Base-by-base conservation (phyloP, 352 stramenopile species). In the Salisapilia sapeloensis region DNA sequence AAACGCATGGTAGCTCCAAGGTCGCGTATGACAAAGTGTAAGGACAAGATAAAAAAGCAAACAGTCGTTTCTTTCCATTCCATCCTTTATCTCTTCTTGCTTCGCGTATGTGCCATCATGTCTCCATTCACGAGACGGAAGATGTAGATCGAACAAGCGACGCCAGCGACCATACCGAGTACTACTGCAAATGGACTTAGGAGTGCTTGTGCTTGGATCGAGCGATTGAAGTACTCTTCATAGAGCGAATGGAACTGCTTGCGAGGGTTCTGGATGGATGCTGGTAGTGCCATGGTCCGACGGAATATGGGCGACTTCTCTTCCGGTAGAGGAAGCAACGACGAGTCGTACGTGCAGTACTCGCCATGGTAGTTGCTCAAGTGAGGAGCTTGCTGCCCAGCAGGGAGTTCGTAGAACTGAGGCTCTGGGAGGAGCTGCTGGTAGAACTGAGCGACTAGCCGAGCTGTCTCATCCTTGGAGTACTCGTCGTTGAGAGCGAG, bases 401-500 rank as follows among this genome's bases (percentile, higher is more conserved):
- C 46, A 0, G 67, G 67, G 5, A 87, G 53, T 42, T 87, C 71
- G 26, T 75, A 77, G 21, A 56, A 56, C 6, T 52, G 43, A 11
- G 40, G 33, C 2, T 65, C 47, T 0, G 71, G 71, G 12, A 87
- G 56, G 33, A 87, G 33, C 31, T 57, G 44, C 4, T 48, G 41
- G 39, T 80, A 82, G 45, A 86, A 86, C 11, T 50, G 38, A 15
- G 43, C 40, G 13, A 83, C 64, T 2, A 80, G 35, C 22, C 53
- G 45, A 0, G 66, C 65, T 0, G 65, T 84, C 31, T 65, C 48
- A 0, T 56, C 36, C 7, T 50, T 43, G 0, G 41, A 38, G 57
- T 82, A 89, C 46, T 83, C 72, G 45, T 89, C 72, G 34, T 89
- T 89, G n/a, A 89, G 50, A 4, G 72, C 72, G 16, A 84, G 34